These are phyloP conservation scores for Torulaspora indica DNA, from an alignment of 805 yeast genomes.

Conservation along the genomic window DNA sequence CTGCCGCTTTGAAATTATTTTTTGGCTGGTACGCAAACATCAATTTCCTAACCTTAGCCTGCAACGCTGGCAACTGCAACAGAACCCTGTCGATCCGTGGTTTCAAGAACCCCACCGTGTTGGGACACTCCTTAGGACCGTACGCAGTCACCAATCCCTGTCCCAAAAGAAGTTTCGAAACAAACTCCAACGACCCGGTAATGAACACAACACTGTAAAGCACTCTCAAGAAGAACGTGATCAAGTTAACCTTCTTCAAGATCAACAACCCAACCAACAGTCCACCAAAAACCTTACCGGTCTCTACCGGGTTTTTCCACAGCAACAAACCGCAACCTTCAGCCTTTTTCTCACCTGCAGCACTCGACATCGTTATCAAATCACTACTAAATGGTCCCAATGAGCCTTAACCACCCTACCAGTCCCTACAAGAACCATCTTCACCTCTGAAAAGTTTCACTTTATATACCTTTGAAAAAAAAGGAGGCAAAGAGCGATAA, in stretches of 20 bases:
- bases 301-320: conserved; percentile 49
- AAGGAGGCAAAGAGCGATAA: conserved; percentile 10
- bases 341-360: conserved; percentile 3
- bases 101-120: conserved; percentile 31
- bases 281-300: conserved; percentile 72
- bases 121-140: conserved; percentile 47
- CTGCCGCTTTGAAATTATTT: conserved; percentile 68
- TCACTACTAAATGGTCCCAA: neutral
- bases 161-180: conserved; percentile 68
- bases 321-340: conserved; percentile 23
- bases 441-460: conserved; percentile 2
- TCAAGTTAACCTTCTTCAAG: conserved; percentile 58
- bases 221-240: conserved; percentile 56
- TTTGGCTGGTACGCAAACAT: conserved; percentile 67
- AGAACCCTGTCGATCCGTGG: conserved; percentile 32
- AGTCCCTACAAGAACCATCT: too few species aligned
- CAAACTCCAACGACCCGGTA: conserved; percentile 73
- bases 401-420: neutral
- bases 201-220: conserved; percentile 54
- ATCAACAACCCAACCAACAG: conserved; percentile 51
- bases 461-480: conserved; percentile 4
- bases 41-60: conserved; percentile 50
- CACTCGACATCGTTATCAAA: conserved; percentile 1
- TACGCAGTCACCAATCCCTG: conserved; percentile 72
- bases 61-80: conserved; percentile 45